Base-by-base conservation (phyloP, 495 filamentous ascomycete genomes). In the Diplogelasinospora grovesii region DNA sequence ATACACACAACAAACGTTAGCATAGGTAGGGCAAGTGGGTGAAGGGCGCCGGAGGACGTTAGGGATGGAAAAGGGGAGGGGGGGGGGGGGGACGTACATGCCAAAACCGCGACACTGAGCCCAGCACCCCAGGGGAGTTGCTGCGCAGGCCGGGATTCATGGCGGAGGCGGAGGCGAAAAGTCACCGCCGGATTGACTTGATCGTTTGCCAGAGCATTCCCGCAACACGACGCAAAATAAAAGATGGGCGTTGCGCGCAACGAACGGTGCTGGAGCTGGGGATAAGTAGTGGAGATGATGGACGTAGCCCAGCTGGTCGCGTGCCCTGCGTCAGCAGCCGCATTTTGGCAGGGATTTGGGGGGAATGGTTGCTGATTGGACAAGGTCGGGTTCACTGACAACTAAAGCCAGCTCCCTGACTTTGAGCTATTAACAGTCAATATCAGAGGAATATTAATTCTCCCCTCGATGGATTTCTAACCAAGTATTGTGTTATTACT, bases 61-160 rank as follows among this genome's bases (percentile, higher is more conserved):
- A 10, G 22, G 29, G 7, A 8, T 25, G 23, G 8, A 15, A 5
- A 26, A 11, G 23, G 23, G 7, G n/a, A 30, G 19, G 40, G 27
- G 3, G 3, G 21, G 11, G 30, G 18, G 23, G 21, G 10, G 23
- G 18, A 43, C 44, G 25, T 62, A 61, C 67, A 35, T 54, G 54
- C 75, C 74, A 78, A 50, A 77, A 73, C 41, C 71, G 61, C 20
- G 65, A 60, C 13, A 71, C 36, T 11, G 69, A 68, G 10, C 55
- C 61, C 26, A 70, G 14, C 16, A 60, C 34, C 11, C 64, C 55
- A n/a, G n/a, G 35, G 45, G 29, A 40, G 32, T 45, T 22, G 46
- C 36, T 24, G 23, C 26, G 30, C 42, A 15, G 36, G 31, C 48
- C 1, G 19, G 15, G 21, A 16, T 30, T 14, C 15, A 8, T 1